A percentile compares a stretch with the other conserved stretches of the same genome.
Conservation (phyloP, 768 basidiomycete species). For the Trametes gibbosa region DNA sequence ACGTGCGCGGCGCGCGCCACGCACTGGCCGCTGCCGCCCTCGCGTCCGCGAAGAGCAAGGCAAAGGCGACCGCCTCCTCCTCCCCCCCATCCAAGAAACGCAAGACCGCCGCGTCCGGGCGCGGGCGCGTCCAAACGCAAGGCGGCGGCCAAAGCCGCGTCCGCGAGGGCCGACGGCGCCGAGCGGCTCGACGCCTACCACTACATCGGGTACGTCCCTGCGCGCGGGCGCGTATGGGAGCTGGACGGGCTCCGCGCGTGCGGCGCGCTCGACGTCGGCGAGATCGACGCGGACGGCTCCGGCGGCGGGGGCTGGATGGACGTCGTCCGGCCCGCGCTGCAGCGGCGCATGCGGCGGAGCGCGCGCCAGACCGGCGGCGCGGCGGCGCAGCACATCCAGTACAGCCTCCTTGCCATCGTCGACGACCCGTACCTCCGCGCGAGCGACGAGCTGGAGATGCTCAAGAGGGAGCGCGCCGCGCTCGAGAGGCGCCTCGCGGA, state of each 20-base stretch:
- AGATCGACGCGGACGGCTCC: constrained; percentile 33
- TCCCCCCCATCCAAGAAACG: constrained; percentile 38
- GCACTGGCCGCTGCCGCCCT: constrained; percentile 45
- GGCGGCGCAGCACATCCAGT: constrained; percentile 45
- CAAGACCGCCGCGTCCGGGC: constrained; percentile 20
- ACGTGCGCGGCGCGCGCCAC: constrained; percentile 52
- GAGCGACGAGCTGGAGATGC: constrained; percentile 52
- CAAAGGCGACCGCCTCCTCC: constrained; percentile 32
- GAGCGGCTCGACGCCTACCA: constrained; percentile 52
- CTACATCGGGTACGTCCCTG: constrained; percentile 65
- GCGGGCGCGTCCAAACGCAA: constrained; percentile 20
- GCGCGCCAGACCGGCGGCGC: too few species aligned
- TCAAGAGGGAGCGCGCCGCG: constrained; percentile 44
- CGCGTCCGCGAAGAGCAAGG: constrained; percentile 39
- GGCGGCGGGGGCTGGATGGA: constrained; percentile 48
- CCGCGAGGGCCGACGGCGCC: constrained; percentile 22
- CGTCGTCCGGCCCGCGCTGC: constrained; percentile 55
- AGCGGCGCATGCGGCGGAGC: constrained; percentile 58
- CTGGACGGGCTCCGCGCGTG: constrained; percentile 57
- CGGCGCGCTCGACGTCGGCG: constrained; percentile 63
- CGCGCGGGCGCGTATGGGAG: constrained; percentile 67
- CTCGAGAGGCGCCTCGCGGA: constrained; percentile 45
- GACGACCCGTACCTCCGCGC: constrained; percentile 46
- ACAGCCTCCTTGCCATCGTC: constrained; percentile 61
- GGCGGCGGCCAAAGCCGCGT: constrained; percentile 23